A percentile compares a stretch with the other conserved stretches of the same genome.
Conservation (phyloP, 495 filamentous ascomycete genomes). For the Extremus antarcticus region DNA sequence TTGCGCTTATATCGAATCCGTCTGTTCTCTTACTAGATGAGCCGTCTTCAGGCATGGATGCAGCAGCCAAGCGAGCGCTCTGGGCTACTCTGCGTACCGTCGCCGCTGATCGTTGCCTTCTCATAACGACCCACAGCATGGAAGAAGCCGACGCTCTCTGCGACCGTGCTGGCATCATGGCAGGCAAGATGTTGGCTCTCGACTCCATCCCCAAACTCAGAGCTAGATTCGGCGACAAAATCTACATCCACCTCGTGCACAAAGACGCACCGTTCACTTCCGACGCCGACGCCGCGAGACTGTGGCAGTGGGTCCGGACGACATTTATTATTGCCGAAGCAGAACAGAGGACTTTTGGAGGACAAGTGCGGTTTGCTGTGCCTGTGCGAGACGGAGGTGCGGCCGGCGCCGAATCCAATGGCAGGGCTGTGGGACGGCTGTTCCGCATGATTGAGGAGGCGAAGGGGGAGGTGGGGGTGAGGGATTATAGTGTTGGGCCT, state of each 20-base stretch:
- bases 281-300: background rate
- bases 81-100: slow-evolving; percentile 33
- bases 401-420: background rate
- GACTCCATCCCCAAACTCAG: background rate
- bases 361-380: background rate
- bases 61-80: slow-evolving; percentile 40
- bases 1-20: slow-evolving; percentile 41
- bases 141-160: slow-evolving; percentile 23
- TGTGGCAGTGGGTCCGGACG: background rate
- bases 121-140: slow-evolving; percentile 41
- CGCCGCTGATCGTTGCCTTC: slow-evolving; percentile 11
- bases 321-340: background rate
- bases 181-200: slow-evolving; percentile 15
- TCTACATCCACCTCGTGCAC: slow-evolving; percentile 2
- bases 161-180: slow-evolving; percentile 18
- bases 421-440: background rate
- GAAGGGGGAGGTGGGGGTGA: background rate
- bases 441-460: background rate
- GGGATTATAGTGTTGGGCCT: background rate
- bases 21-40: slow-evolving; percentile 41
- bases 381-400: background rate
- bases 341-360: background rate
- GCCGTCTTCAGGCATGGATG: slow-evolving; percentile 41
- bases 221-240: background rate
- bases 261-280: background rate